These are phyloP conservation scores for Xylaria sp. DNA, from an alignment of 2,329 filamentous ascomycete species.

Conservation along the genomic window DNA sequence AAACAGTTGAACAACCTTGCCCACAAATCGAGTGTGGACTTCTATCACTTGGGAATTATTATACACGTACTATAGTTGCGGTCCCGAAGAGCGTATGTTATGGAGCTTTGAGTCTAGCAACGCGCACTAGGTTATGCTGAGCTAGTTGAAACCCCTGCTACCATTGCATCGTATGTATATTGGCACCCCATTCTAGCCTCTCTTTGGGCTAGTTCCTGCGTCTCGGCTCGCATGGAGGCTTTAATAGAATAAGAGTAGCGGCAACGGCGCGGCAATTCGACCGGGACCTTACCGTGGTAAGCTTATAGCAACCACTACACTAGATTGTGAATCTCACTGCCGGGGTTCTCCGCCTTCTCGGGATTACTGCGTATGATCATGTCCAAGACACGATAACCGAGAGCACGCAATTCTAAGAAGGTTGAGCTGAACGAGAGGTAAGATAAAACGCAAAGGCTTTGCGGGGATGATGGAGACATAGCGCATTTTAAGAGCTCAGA, in stretches of 20 bases:
- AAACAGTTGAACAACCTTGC: neutral
- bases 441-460: neutral
- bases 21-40: neutral
- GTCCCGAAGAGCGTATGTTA: neutral
- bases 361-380: neutral
- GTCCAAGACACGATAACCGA: neutral
- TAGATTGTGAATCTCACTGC: neutral
- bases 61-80: too few relatives aligned
- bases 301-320: neutral
- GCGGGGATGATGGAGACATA: too few relatives aligned
- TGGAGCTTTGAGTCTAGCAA: neutral
- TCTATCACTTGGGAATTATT: neutral
- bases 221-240: neutral
- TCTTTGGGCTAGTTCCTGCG: neutral
- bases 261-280: conserved; percentile 7
- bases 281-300: conserved; percentile 12
- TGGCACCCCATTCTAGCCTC: neutral
- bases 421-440: neutral
- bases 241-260: neutral
- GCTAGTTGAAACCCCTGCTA: neutral
- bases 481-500: neutral
- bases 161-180: neutral
- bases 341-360: conserved; percentile 16
- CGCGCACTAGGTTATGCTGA: neutral
- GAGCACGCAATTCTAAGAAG: neutral